phyloP scores from a whole-genome alignment of 176 grass and related monocot species.

The Musa itinerans region DNA sequence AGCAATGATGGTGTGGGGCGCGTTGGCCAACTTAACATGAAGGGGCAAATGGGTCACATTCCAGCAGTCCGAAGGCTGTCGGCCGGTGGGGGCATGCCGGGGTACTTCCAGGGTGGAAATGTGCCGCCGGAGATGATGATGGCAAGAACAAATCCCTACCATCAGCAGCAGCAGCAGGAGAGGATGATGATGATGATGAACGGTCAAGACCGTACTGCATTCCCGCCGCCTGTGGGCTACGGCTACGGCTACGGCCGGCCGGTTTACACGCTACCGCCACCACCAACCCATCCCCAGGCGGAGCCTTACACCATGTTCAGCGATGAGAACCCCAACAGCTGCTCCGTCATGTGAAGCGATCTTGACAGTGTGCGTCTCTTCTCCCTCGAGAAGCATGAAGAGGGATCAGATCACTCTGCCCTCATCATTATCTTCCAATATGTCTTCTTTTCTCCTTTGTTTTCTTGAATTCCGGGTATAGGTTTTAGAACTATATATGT shows the following conservation, averaged over 20 bases:
- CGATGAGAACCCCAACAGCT: constrained; percentile 28
- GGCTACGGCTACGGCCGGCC: constrained; percentile 8
- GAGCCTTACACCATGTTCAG: constrained; percentile 18
- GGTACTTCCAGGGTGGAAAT: neutral
- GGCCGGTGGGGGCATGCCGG: neutral
- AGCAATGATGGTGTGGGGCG: neutral
- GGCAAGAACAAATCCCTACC: constrained; percentile 12
- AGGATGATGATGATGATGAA: constrained; percentile 20
- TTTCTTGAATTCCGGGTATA: neutral
- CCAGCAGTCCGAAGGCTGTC: neutral
- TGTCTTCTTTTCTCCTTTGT: neutral
- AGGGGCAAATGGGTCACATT: neutral
- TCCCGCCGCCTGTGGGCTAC: neutral
- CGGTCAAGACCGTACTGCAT: neutral
- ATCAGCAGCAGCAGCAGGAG: constrained; percentile 14
- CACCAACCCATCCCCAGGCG: neutral
- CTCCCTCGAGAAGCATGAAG: neutral
- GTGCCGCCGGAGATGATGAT: constrained; percentile 8
- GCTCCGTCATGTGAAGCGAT: constrained; percentile 21
- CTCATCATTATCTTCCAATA: neutral
- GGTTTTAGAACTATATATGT: neutral
- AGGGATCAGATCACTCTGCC: neutral
- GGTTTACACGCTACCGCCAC: neutral
- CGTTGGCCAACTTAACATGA: neutral
- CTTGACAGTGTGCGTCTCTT: neutral